phyloP scores from a whole-genome alignment of 176 grass and related monocot species.

The Thalia dealbata region DNA sequence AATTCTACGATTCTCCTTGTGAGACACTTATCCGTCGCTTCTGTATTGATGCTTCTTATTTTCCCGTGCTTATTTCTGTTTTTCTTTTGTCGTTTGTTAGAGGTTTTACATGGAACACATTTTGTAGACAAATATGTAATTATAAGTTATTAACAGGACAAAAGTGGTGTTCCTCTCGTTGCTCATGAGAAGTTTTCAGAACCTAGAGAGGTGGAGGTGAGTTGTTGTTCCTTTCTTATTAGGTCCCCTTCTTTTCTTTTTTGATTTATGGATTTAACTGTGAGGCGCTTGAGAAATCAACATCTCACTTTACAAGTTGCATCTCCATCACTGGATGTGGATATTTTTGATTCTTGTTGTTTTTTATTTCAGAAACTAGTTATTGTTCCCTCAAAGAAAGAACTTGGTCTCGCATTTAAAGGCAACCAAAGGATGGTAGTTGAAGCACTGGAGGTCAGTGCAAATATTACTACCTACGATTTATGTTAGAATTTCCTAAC shows the following conservation, averaged over 20 bases:
- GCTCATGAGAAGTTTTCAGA: conserved; percentile 63
- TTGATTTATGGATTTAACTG: conserved; percentile 1
- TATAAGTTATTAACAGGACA: conserved; percentile 38
- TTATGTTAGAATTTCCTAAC: background rate
- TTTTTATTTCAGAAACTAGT: conserved; percentile 61
- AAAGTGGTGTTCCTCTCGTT: conserved; percentile 60
- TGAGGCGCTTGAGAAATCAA: no score
- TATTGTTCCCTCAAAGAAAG: conserved; percentile 86
- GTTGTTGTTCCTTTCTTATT: conserved; percentile 3
- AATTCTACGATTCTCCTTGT: background rate
- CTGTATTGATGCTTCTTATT: no score
- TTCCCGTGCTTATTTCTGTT: background rate
- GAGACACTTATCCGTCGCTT: background rate
- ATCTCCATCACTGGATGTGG: background rate
- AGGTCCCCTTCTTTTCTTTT: background rate
- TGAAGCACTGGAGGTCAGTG: conserved; percentile 80
- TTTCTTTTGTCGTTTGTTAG: background rate
- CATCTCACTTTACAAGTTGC: background rate
- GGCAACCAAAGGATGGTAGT: conserved; percentile 71
- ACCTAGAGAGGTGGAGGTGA: conserved; percentile 75
- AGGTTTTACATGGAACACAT: background rate
- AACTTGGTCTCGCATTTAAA: conserved; percentile 88
- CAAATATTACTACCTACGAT: background rate
- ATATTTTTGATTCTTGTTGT: conserved; percentile 11
- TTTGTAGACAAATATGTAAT: background rate